Evolutionary conservation across 2,329 filamentous ascomycete species (phyloP), one percentile per base, ranked within the genome.

Genomic region (Trichoderma harzianum): DNA sequence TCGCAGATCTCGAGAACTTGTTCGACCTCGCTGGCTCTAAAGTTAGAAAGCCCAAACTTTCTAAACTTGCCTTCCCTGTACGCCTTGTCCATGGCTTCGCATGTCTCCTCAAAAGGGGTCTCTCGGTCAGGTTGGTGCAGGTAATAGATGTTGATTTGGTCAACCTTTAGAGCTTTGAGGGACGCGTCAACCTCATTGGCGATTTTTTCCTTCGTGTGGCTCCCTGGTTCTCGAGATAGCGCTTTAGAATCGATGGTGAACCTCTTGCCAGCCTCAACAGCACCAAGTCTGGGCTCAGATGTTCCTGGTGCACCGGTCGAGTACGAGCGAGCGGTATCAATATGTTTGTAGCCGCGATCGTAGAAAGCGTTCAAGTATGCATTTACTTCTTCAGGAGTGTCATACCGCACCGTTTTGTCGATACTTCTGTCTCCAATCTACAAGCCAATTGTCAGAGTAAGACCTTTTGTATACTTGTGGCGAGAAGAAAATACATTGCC

Each of bases 1-100:
- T 83, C 79, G 73, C 85, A 87, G 14, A 86, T 81, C 11, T 79
- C 76, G 39, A 84, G 69, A 3, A 86, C 78, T 58, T 80, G 69
- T 64, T 83, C 78, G 0, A 87, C 84, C 72, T 87, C 83, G 2
- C 79, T 79, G 1, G 81, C 81, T 0, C 78, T 78, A 74, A 82
- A 86, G 74, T 86, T 87, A 11, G 81, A 84, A 5, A 87, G 71
- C 0, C 85, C 86, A 72, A 85, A 85, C 0, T 79, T 73, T 74
- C 92, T 88, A 76, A 96, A 95, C 78, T 94, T 94, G 63, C 92
- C 92, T 16, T 61, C 47, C 16, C 8, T 57, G 4, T 58, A 71
- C 5, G 63, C 61, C 34, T 58, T 67, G 28, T 71, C 62, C 18
- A 71, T 60, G 11, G 69, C 69, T 28, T 71, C 62, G 6, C 51